Evolutionary conservation across 75 land plant species (phyloP), one percentile per base, ranked within the genome.

Genomic region (Pinus taeda): DNA sequence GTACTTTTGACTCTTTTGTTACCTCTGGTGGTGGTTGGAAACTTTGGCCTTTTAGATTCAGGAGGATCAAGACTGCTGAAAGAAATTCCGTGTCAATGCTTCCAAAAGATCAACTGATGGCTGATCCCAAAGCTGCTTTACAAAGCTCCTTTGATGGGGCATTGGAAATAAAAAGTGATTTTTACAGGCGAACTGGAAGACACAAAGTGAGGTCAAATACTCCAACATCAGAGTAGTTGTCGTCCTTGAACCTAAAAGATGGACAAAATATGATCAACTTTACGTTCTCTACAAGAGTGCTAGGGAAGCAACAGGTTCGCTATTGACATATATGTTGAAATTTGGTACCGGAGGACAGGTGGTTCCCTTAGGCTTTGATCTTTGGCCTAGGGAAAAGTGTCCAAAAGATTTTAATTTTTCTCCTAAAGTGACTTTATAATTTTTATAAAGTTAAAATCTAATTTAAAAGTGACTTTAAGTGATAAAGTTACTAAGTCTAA

Each of bases 141-240:
- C 78, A 73, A 39, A 74, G 42, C 33, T 53, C 57, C 4, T 12
- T 12, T 66, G 71, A 74, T 61, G 18, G 59, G 29, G 22, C 42
- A 15, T 15, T 29, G 30, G 61, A 5, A 42, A 61, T 65, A 15
- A 76, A 58, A 49, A 74, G 37, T 77, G 60, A 56, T 42, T 56
- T 3, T 15, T 81, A 87, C 57, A 14, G 62, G 21, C 81, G 70
- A 33, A 15, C 78, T 3, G 81, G n/a, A 30, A 87, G 77, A 60
- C 79, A 74, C 60, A 82, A 77, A 75, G 79, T 83, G 17, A 84
- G 84, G 9, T 76, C 81, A 33, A 75, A 84, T 57, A 85, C 83
- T 74, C 98, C 99, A 60, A 89, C 92, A 56, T 97, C 99, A 55
- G 91, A 92, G 24, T 92, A 95, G 84, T 74, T 97, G 71, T 93